Percentiles rank a stretch among this genome's conserved stretches.
Conservation (phyloP, 2,329 filamentous ascomycete species). For the Didymella pomorum region DNA sequence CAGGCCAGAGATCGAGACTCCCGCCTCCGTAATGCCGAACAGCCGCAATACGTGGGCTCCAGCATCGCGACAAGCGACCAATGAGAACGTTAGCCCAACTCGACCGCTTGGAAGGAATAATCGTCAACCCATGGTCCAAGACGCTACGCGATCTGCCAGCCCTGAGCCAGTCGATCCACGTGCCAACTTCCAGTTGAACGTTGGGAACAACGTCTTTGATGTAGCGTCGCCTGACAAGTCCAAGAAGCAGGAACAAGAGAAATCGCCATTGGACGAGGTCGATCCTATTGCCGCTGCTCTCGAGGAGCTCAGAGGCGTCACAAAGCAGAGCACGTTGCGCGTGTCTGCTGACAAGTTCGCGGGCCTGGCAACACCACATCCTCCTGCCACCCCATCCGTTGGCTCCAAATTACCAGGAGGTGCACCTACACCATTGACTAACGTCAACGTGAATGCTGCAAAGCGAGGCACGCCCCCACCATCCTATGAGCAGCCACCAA, state of each 20-base stretch:
- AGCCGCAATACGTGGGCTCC: conserved; percentile 64
- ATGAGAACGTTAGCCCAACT: conserved; percentile 55
- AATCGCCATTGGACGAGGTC: conserved; percentile 64
- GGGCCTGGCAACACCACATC: conserved; percentile 84
- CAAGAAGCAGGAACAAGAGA: conserved; percentile 58
- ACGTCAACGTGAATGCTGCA: conserved; percentile 60
- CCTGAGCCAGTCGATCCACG: conserved; percentile 87
- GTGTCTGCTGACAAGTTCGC: conserved; percentile 96
- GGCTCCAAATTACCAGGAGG: conserved; percentile 52
- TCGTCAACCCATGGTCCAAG: conserved; percentile 42
- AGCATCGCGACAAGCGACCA: conserved; percentile 44
- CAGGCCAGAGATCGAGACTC: conserved; percentile 74
- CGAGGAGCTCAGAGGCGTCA: conserved; percentile 87
- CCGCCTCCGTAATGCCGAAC: conserved; percentile 49
- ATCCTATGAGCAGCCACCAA: conserved; percentile 73
- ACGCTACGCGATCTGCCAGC: conserved; percentile 52
- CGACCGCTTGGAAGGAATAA: conserved; percentile 47
- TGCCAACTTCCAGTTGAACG: conserved; percentile 89
- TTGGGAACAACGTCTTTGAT: conserved; percentile 95
- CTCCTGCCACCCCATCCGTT: conserved; percentile 51
- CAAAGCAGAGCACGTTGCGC: conserved; percentile 81
- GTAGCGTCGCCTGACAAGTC: conserved; percentile 78
- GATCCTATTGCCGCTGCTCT: conserved; percentile 94
- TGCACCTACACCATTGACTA: conserved; percentile 56
- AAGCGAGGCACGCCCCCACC: conserved; percentile 83